Base-by-base conservation (phyloP, 768 basidiomycete genomes). In the Candolleomyces efflorescens region DNA sequence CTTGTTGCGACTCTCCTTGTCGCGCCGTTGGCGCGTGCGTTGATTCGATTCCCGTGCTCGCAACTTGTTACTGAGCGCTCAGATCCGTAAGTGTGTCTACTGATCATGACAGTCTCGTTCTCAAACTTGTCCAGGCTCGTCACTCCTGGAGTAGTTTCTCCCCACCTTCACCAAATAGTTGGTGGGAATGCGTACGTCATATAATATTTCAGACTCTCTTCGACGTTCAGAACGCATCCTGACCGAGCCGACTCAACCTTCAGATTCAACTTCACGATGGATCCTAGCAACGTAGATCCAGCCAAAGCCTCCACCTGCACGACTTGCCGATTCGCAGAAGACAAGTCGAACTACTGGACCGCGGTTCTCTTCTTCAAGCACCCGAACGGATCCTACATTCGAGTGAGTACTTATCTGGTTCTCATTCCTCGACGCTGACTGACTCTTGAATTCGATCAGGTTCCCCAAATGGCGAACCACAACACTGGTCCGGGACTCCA, bases 401-500 rank as follows among this genome's bases (percentile, higher is more conserved):
- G 56, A 24, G 56, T 57, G 23, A n/a, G 41, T 32, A 20, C n/a
- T 37, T 18, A 18, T 12, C 23, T 3, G 3, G n/a, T 1, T 32
- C 32, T 24, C 50, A n/a, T n/a, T n/a, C n/a, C n/a, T n/a, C 9
- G 5, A 2, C 17, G 5, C 32, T 27, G 4, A 37, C 50, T 24
- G 32, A 3, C 23, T 11, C 3, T 18, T 18, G 2, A 17, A 13
- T 27, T 11, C 39, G 23, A 32, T 43, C 36, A 59, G 58, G 58
- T 59, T 22, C 58, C 52, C 23, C 58, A 59, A 49, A 59, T 59
- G 58, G 44, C 58, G 12, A 59, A 59, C 36, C 58, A 59, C 36
- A 59, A 59, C 27, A 59, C 58, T 20, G 58, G 58, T 12, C 58
- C 58, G 7, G 58, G 58, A 18, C n/a, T 47, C n/a, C 58, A 59